Base-by-base conservation (phyloP, 108 stramenopile species). In the Craspedostauros australis region DNA sequence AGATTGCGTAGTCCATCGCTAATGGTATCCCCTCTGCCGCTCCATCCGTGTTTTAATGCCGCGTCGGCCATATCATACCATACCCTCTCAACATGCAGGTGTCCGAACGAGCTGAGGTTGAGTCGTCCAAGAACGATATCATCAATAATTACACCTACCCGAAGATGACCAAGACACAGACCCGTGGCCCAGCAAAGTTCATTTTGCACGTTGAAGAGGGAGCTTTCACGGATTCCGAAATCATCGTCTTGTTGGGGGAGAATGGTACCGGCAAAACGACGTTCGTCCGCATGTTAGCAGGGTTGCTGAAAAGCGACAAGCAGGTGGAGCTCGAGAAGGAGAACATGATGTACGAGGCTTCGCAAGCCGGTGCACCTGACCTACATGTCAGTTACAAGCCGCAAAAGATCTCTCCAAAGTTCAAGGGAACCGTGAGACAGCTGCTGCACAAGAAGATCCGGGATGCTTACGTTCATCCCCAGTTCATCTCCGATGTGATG, bases 301-400 rank as follows among this genome's bases (percentile, higher is more conserved):
- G 99, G 28, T 71, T 97, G 32, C 70, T 97, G 48, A 92, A 95
- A 73, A 80, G 83, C 31, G 97, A 98, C 64, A 95, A 98, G 58
- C 86, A 91, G 44, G 72, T 54, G 23, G 66, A 72, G 55, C 49
- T 90, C 12, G 85, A 91, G 60, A 76, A 76, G 50, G 75, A 85
- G 33, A 93, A 91, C 9, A 57, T 72, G 39, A 75, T 77, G 26
- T 88, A 91, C 47, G 83, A 79, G 58, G 95, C 88, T 7, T 66
- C 82, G n/a, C 53, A 58, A 20, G 90, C 93, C 16, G 96, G 95
- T 27, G 93, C 83, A 41, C 96, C 96, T 1, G 86, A 94, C 44
- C 75, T 99, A 23, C 93, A 93, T 59, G 96, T 99, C 22, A 84
- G 86, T 21, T 98, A 97, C 95, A 99, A 99, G 66, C 99, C 97